phyloP scores from a whole-genome alignment of 768 basidiomycete species.

The Lentinus tigrinus region DNA sequence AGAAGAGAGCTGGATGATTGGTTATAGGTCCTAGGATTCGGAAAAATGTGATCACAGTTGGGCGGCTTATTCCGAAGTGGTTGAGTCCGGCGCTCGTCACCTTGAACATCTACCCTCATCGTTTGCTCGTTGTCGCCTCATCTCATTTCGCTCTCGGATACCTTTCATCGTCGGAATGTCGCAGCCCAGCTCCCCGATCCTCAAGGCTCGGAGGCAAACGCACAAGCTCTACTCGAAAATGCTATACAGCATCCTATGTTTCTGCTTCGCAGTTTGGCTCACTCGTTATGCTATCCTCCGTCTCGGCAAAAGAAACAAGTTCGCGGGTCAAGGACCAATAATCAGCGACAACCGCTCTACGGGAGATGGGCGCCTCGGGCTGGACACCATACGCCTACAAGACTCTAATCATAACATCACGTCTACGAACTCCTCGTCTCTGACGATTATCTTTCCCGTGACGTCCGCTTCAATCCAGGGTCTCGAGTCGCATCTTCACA shows the following conservation, averaged over 20 bases:
- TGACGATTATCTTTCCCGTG: conserved; percentile 44
- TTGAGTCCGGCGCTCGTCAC: no score
- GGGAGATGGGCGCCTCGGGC: no score
- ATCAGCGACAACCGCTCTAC: no score
- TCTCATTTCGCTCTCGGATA: background rate
- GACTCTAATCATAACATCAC: background rate
- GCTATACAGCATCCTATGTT: background rate
- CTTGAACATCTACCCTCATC: no score
- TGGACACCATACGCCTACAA: no score
- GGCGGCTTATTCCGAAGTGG: background rate
- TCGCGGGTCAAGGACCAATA: no score
- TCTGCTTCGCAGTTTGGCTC: conserved; percentile 4
- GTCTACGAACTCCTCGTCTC: background rate
- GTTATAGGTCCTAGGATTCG: no score
- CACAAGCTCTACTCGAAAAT: conserved; percentile 2
- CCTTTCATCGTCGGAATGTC: background rate
- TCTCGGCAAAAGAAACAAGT: no score
- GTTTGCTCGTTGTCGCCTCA: background rate
- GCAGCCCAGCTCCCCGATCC: conserved; percentile 17
- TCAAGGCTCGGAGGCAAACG: conserved; percentile 9
- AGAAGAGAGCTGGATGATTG: no score
- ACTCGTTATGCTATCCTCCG: background rate
- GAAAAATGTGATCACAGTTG: no score
- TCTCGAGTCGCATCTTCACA: conserved; percentile 36
- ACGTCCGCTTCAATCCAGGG: conserved; percentile 31